Conservation (phyloP, 768 basidiomycete genomes). For the Epithele typhae region DNA sequence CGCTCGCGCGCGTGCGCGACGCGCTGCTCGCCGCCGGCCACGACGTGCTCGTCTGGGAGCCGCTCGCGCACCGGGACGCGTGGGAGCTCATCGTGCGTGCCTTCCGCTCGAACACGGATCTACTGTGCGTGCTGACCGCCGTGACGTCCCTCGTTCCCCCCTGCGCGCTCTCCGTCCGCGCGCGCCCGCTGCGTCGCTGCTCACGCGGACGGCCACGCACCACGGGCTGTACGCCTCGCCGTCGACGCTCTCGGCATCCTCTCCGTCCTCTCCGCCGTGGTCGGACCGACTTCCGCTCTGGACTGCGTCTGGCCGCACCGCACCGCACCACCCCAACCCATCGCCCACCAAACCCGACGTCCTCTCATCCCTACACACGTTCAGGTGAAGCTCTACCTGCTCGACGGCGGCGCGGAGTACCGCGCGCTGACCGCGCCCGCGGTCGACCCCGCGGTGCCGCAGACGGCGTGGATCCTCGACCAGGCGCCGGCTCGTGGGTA, state of each 20-base stretch:
- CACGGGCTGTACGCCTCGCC: too few species aligned
- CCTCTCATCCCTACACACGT: too few species aligned
- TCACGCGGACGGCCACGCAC: too few species aligned
- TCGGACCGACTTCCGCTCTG: too few species aligned
- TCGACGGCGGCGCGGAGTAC: slow-evolving; percentile 47
- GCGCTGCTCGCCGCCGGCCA: slow-evolving; percentile 43
- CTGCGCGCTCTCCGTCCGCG: too few species aligned
- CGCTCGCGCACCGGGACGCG: slow-evolving; percentile 38
- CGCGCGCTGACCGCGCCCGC: slow-evolving; percentile 11
- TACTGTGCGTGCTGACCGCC: slow-evolving; percentile 15
- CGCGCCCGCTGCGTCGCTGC: too few species aligned
- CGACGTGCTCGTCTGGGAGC: slow-evolving; percentile 46
- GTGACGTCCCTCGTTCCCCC: too few species aligned
- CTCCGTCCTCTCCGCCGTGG: too few species aligned
- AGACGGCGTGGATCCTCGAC: slow-evolving; percentile 39
- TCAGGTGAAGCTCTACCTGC: slow-evolving; percentile 43
- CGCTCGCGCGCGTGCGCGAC: slow-evolving; percentile 34
- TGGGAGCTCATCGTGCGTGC: slow-evolving; percentile 49
- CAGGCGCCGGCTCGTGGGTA: slow-evolving; percentile 35
- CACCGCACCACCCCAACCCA: too few species aligned
- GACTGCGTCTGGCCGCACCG: too few species aligned
- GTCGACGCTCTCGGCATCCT: too few species aligned
- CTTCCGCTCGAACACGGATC: slow-evolving; percentile 11
- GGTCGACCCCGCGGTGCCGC: slow-evolving; percentile 38
- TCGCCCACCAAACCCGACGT: too few species aligned